Evolutionary conservation across 805 yeast genomes (phyloP).

Genomic region (Barnettozyma wickerhamii): DNA sequence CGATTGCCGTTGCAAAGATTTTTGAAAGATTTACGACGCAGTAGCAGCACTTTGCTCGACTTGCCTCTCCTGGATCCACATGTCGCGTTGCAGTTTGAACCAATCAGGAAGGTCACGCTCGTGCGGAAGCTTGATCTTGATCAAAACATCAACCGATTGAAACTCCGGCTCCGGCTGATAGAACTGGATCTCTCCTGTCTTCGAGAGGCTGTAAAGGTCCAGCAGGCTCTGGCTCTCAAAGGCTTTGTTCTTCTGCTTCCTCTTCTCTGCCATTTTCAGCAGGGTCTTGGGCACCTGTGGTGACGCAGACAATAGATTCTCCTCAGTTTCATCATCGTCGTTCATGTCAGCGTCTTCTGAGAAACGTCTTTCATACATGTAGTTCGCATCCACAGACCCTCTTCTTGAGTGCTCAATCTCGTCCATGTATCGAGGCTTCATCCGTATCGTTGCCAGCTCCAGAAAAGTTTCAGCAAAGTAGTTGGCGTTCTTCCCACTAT

Average conservation of each 20-base stretch:
- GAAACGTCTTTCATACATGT: conserved; percentile 12
- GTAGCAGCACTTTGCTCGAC: too few relatives aligned
- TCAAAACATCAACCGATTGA: conserved; percentile 14
- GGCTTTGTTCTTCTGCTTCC: conserved; percentile 26
- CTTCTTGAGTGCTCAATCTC: conserved; percentile 6
- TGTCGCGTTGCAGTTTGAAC: conserved; percentile 60
- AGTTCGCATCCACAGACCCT: conserved; percentile 24
- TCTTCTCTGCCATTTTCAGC: conserved; percentile 47
- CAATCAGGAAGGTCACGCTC: conserved; percentile 68
- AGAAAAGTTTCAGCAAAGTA: conserved; percentile 79
- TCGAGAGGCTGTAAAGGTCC: conserved; percentile 6
- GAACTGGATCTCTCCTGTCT: conserved; percentile 14
- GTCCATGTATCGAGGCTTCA: conserved; percentile 20
- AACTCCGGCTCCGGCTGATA: conserved; percentile 19
- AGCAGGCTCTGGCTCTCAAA: conserved; percentile 5
- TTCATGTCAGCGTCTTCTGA: conserved; percentile 11
- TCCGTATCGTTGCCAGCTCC: conserved; percentile 61
- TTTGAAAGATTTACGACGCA: too few relatives aligned
- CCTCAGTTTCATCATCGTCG: conserved; percentile 20
- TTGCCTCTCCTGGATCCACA: conserved; percentile 50
- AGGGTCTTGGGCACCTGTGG: conserved; percentile 67
- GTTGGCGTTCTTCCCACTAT: conserved; percentile 66
- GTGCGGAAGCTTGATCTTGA: conserved; percentile 41
- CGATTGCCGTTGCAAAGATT: too few relatives aligned
- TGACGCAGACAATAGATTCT: conserved; percentile 44